phyloP scores from a whole-genome alignment of 139 green algal species.

The Helicosporidium sp. region DNA sequence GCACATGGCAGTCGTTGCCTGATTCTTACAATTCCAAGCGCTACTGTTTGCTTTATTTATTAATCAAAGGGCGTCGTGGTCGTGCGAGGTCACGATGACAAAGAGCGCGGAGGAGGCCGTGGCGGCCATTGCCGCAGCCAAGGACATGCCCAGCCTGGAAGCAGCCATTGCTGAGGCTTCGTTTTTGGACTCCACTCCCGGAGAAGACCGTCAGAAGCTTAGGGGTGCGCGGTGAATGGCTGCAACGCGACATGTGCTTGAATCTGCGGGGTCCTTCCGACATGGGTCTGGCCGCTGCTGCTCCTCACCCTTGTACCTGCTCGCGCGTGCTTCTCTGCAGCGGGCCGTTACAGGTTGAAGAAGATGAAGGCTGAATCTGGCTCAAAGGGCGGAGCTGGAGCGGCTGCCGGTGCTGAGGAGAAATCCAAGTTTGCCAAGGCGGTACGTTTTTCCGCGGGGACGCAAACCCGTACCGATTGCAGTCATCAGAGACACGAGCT shows the following conservation, averaged over 20 bases:
- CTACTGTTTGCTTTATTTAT: too few relatives aligned
- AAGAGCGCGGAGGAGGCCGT: conserved; percentile 16
- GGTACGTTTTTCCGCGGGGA: too few relatives aligned
- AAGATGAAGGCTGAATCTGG: conserved; percentile 31
- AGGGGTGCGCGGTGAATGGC: conserved; percentile 32
- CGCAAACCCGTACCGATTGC: too few relatives aligned
- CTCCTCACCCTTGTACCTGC: not conserved
- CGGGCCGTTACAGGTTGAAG: conserved; percentile 40
- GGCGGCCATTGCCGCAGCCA: conserved; percentile 29
- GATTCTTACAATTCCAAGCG: too few relatives aligned
- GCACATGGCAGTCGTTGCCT: too few relatives aligned
- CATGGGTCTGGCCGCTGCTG: too few relatives aligned
- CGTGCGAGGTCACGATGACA: too few relatives aligned
- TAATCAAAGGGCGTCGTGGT: too few relatives aligned
- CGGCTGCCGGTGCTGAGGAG: conserved; percentile 5
- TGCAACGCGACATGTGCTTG: too few relatives aligned
- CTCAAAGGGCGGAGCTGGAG: conserved; percentile 16
- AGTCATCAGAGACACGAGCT: too few relatives aligned
- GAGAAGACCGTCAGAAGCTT: conserved; percentile 58
- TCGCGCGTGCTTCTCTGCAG: conserved; percentile 16
- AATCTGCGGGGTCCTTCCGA: too few relatives aligned
- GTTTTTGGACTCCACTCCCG: conserved; percentile 49
- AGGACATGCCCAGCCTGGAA: conserved; percentile 38
- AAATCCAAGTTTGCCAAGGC: conserved; percentile 45
- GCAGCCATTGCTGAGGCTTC: conserved; percentile 38